phyloP scores from a whole-genome alignment of 495 filamentous ascomycete genomes.

The Astrocystis sublimbata region DNA sequence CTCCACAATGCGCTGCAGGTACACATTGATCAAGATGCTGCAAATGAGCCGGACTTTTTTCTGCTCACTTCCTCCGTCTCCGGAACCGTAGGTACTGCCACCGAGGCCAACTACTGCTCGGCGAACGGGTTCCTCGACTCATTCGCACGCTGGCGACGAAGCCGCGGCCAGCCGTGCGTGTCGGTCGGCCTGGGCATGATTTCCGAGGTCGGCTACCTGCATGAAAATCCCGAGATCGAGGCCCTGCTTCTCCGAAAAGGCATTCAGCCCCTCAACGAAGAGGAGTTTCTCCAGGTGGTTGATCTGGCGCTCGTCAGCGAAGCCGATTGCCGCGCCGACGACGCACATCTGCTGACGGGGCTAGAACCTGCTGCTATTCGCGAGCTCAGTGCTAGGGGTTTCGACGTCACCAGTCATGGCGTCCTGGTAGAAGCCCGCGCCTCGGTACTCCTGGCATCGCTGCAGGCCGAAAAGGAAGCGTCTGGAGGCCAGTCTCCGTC shows the following conservation, averaged over 20 bases:
- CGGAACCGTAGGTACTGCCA: slow-evolving; percentile 32
- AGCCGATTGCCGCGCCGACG: no score
- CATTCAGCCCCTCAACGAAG: slow-evolving; percentile 35
- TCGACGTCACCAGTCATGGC: slow-evolving; percentile 2
- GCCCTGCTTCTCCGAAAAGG: slow-evolving; percentile 30
- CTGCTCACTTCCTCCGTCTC: slow-evolving; percentile 38
- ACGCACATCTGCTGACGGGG: slow-evolving; percentile 29
- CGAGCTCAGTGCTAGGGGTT: slow-evolving; percentile 23
- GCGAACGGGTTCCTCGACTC: slow-evolving; percentile 41
- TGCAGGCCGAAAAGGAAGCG: no score
- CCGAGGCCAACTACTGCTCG: slow-evolving; percentile 44
- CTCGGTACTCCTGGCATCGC: no score
- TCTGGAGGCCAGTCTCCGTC: no score
- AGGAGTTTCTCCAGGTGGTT: slow-evolving; percentile 38
- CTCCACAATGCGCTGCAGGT: slow-evolving; percentile 30
- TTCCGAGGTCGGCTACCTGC: slow-evolving; percentile 28
- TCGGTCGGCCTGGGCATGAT: slow-evolving; percentile 30
- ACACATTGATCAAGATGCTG: no score
- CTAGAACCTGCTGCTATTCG: slow-evolving; percentile 26
- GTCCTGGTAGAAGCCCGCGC: neutral
- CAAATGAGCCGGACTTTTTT: slow-evolving; percentile 34
- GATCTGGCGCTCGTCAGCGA: slow-evolving; percentile 34
- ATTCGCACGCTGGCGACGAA: slow-evolving; percentile 35
- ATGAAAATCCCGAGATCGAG: slow-evolving; percentile 36
- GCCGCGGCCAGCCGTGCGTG: slow-evolving; percentile 21